Evolutionary conservation across 371 early-diverging fungal genomes (phyloP).

Genomic region (Lichtheimia ornata): DNA sequence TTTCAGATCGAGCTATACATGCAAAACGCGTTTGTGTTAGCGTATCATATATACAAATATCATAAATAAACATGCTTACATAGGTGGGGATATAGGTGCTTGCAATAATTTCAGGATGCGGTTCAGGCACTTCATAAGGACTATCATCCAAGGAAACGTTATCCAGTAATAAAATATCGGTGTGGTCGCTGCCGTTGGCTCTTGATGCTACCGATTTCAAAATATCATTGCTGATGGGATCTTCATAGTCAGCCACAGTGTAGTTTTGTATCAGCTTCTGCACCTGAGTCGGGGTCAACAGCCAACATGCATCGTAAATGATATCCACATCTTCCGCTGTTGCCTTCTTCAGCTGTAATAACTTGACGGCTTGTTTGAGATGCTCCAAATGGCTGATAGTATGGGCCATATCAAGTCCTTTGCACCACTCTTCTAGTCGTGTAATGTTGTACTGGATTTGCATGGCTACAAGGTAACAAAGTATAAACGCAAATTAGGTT

Average conservation of each 20-base stretch:
- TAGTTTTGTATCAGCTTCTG: slow-evolving; percentile 91
- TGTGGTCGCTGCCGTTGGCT: slow-evolving; percentile 52
- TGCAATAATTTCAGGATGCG: slow-evolving; percentile 50
- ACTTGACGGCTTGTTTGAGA: slow-evolving; percentile 92
- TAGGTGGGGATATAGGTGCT: slow-evolving; percentile 25
- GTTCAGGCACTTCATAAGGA: slow-evolving; percentile 62
- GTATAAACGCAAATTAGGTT: not conserved
- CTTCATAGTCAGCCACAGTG: slow-evolving; percentile 79
- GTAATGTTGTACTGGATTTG: slow-evolving; percentile 98
- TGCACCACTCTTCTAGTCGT: slow-evolving; percentile 96
- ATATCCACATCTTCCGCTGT: slow-evolving; percentile 90
- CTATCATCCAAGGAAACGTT: slow-evolving; percentile 76
- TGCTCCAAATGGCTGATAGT: slow-evolving; percentile 88
- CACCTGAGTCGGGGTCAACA: slow-evolving; percentile 92
- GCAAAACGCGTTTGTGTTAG: not conserved
- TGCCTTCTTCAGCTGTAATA: slow-evolving; percentile 92
- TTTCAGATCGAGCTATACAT: slow-evolving; percentile 25
- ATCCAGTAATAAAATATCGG: slow-evolving; percentile 82
- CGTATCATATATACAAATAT: slow-evolving; percentile 4
- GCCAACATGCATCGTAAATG: slow-evolving; percentile 94
- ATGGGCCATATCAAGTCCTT: slow-evolving; percentile 83
- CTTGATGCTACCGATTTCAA: slow-evolving; percentile 87
- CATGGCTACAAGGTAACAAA: slow-evolving; percentile 55
- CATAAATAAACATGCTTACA: not conserved
- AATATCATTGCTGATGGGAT: slow-evolving; percentile 87